phyloP scores from a whole-genome alignment of 345 rosid genomes.

The Pseudoturritis turrita region DNA sequence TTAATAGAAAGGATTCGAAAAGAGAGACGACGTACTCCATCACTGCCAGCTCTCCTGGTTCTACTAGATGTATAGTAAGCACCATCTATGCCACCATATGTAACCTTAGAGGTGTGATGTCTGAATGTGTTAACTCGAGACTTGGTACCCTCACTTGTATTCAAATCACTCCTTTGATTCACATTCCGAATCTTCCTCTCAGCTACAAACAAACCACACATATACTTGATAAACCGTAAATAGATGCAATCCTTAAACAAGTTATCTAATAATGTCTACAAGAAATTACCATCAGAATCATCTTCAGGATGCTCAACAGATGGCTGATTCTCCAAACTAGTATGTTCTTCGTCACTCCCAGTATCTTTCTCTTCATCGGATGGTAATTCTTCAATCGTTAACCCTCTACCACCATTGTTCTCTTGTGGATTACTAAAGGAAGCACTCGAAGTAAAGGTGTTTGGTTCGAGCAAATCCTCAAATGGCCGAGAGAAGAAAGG shows the following conservation, averaged over 20 bases:
- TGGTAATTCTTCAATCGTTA: slow-evolving; percentile 60
- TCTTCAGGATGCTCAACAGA: slow-evolving; percentile 71
- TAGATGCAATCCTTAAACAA: not conserved
- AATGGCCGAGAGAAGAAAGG: slow-evolving; percentile 61
- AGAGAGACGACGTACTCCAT: slow-evolving; percentile 55
- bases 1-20: not conserved
- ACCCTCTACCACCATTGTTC: slow-evolving; percentile 27
- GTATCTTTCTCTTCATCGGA: slow-evolving; percentile 43
- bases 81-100: slow-evolving; percentile 81
- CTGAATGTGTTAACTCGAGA: slow-evolving; percentile 34
- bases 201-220: slow-evolving; percentile 21
- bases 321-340: slow-evolving; percentile 38
- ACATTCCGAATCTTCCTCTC: slow-evolving; percentile 38
- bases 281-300: slow-evolving; percentile 41
- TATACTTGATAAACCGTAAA: not conserved
- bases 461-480: slow-evolving; percentile 36
- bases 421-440: slow-evolving; percentile 11
- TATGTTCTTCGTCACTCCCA: slow-evolving; percentile 13
- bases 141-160: slow-evolving; percentile 25
- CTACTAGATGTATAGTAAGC: slow-evolving; percentile 66
- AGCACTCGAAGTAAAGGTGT: slow-evolving; percentile 22
- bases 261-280: not conserved
- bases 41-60: slow-evolving; percentile 53
- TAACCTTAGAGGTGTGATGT: slow-evolving; percentile 51
- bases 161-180: slow-evolving; percentile 26